Base-by-base conservation (phyloP, 768 basidiomycete genomes). In the Lentinula lateritia region DNA sequence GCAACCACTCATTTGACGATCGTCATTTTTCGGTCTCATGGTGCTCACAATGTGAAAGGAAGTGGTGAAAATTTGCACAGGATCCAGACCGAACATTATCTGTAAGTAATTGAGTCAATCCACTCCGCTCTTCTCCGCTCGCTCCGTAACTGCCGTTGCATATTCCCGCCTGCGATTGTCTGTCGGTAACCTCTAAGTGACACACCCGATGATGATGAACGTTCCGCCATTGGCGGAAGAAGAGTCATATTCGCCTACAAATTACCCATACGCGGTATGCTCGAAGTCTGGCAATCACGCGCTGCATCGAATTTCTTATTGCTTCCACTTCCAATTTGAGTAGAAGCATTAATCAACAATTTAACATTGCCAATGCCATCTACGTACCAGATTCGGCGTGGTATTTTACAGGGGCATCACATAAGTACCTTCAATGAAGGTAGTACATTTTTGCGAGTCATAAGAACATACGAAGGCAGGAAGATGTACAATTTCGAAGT, bases 1-100 rank as follows among this genome's bases (percentile, higher is more conserved):
- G 65, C 77, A 80, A n/a, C 76, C 74, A 50, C 70, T 61, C 39
- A 68, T 66, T 15, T 61, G 52, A n/a, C 16, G 5, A 23, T 56
- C 8, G 13, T 45, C 39, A 38, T 23, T 20, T 41, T 41, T 32
- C 7, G 23, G 41, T 56, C 23, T 9, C 55, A 56, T 56, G n/a
- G 55, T 56, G 55, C 23, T 38, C 18, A 23, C 6, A 28, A 43
- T 0, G 28, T 41, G 55, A 39, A 36, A 12, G 20, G 32, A 43
- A 15, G 55, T 42, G 10, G 23, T 6, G 28, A 43, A 18, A 28
- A 18, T 45, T 48, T 48, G 46, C 18, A 23, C 46, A 48, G 23
- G 46, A 48, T 48, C 46, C 46, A 48, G 46, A 48, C 46, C 46
- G 46, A 48, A 48, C 18, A 48, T 18, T 48, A 45, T 18, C 46